These are phyloP conservation scores for Claviceps digitariae DNA, from an alignment of 2,329 filamentous ascomycete species.

Conservation along the genomic window DNA sequence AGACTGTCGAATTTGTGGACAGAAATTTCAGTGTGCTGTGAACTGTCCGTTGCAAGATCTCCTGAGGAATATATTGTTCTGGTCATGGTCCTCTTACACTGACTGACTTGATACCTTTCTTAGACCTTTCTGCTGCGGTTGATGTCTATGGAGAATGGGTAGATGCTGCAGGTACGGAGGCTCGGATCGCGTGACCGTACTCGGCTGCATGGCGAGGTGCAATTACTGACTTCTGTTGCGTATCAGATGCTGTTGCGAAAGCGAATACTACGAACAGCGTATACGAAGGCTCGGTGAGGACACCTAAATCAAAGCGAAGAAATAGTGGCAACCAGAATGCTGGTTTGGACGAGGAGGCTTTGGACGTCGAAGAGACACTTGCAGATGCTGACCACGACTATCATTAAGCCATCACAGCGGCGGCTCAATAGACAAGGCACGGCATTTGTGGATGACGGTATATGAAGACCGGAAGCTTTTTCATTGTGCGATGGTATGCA, in stretches of 20 bases:
- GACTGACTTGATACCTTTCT: conserved; percentile 3
- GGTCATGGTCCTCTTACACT: conserved; percentile 1
- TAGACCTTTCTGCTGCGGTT: conserved; percentile 78
- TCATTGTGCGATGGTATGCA: not conserved
- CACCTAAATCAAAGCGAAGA: conserved; percentile 7
- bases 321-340: conserved; percentile 10
- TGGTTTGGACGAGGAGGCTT: conserved; percentile 32
- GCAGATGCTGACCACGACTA: conserved; percentile 41
- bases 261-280: conserved; percentile 21
- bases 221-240: not conserved
- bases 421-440: not conserved
- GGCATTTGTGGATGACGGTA: not conserved
- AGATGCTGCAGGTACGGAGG: conserved; percentile 54
- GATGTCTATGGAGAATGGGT: conserved; percentile 99
- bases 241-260: conserved; percentile 36
- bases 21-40: conserved; percentile 83
- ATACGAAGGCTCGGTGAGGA: conserved; percentile 15
- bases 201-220: not conserved
- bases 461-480: not conserved
- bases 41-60: conserved; percentile 52
- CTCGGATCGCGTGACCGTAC: not conserved
- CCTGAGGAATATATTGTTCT: not conserved
- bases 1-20: conserved; percentile 84
- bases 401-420: conserved; percentile 18
- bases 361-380: conserved; percentile 37